Evolutionary conservation across 2,329 filamentous ascomycete species (phyloP), one percentile per base, ranked within the genome.

Genomic region (Arthrobotrys pseudoclavata): DNA sequence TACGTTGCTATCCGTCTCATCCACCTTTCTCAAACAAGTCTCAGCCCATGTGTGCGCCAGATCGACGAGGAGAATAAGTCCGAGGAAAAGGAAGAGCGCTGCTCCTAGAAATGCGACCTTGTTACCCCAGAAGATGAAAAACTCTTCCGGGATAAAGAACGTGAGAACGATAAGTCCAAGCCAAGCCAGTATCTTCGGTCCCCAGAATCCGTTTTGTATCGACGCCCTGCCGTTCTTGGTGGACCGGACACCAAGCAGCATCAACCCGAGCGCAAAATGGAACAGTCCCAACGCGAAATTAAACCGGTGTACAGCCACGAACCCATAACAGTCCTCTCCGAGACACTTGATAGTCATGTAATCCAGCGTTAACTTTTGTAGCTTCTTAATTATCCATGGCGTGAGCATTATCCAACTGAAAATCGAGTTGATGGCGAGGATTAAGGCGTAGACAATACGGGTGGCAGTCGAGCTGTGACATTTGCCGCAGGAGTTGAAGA

Each of bases 331-430:
- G 83, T 95, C 89, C 81, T 95, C 92, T 61, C 92, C 94, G 29
- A 93, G 91, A 83, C 96, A 99, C 82, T 91, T 91, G 83, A 99
- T 97, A 82, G 93, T 94, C 86, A 99, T 94, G 83, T 97, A 98
- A 85, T 98, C 94, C 80, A 99, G 88, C 12, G 93, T 96, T 68
- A 98, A 87, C 80, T 96, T 90, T 85, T 98, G 91, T 4, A 99
- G 87, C 84, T 98, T 98, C 82, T 97, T 93, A 83, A 99, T 92
- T 37, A 96, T 96, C 96, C 96, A 99, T 66, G 94, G 93, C 22
- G 96, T 99, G 85, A 99, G 93, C 93, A 98, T 97, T 81, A 99
- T 93, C 96, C 96, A 99, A 40, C 96, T 95, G 63, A 98, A 84
- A 80, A 98, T 97, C 75, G 95, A 97, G 87, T 99, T 99, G 84